Conservation (phyloP, 2,329 filamentous ascomycete species). For the Stromatinia cepivora region DNA sequence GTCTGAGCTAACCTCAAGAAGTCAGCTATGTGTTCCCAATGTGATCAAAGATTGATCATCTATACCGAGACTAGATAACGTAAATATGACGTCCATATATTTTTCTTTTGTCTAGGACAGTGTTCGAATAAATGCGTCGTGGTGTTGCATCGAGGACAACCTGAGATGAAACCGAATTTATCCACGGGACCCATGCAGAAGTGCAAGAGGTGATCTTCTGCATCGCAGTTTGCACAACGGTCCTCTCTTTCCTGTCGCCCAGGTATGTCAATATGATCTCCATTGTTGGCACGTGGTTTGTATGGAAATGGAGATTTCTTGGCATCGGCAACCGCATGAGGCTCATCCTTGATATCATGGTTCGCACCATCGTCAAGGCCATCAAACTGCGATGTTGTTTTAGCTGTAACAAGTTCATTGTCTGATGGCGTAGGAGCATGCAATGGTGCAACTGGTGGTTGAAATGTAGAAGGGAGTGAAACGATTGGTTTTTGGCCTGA, state of each 20-base stretch:
- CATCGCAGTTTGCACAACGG: background rate
- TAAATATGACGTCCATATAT: background rate
- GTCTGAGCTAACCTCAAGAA: background rate
- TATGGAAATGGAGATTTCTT: no score
- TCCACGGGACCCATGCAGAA: background rate
- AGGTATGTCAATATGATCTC: background rate
- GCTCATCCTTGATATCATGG: background rate
- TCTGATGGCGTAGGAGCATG: background rate
- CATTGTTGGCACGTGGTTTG: background rate
- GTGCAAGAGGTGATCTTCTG: background rate
- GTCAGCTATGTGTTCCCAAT: background rate
- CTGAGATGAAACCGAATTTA: slow-evolving; percentile 9
- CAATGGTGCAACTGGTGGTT: background rate
- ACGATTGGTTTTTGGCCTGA: no score
- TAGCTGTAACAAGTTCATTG: background rate
- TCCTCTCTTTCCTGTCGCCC: no score
- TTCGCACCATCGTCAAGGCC: background rate
- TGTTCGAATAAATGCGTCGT: background rate
- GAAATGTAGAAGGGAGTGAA: background rate
- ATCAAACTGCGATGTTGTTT: background rate
- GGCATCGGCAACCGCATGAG: background rate
- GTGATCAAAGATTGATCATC: background rate
- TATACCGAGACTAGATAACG: background rate
- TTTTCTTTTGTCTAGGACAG: background rate
- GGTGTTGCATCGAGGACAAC: background rate